Base-by-base conservation (phyloP, 2,329 filamentous ascomycete genomes). In the Hypoxylon sp. region DNA sequence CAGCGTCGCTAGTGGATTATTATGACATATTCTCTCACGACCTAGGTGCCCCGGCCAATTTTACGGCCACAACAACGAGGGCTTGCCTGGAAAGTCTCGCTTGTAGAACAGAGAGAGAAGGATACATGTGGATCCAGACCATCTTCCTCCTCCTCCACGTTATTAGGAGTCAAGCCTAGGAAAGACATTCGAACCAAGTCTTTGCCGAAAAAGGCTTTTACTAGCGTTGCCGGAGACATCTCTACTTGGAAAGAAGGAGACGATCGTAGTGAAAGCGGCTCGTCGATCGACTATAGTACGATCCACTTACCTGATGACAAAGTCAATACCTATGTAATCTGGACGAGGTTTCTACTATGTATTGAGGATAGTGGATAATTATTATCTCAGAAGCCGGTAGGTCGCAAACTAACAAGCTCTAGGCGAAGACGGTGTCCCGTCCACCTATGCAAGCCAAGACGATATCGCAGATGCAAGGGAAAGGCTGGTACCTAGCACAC, bases 381-480 rank as follows among this genome's bases (percentile, higher is more conserved):
- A n/a, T n/a, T n/a, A n/a, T 61, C 44, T 51, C 44, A 36, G 31
- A 36, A 50, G 26, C 41, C 34, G 42, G 43, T 40, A 49, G 51
- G 49, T 26, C 53, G 16, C 36, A 50, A 51, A 21, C 12, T n/a
- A n/a, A n/a, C n/a, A n/a, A n/a, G n/a, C n/a, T n/a, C n/a, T 12
- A 40, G 46, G 42, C 41, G 30, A 55, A 34, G 44, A 50, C 51
- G 45, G 45, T 32, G 45, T 55, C 32, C 53, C 43, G 50, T 44
- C 51, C 48, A 45, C 44, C 32, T 49, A 63, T 63, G 61, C 49
- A 64, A 38, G 56, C 61, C 57, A 62, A 63, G 61, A 52, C 42
- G 49, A 57, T 59, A 52, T 52, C 37, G 52, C 47, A 57, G 40
- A 46, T 55, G 54, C 51, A 60, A 55, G 59, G 48, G 54, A 59